Evolutionary conservation across 805 yeast genomes (phyloP).

Genomic region (Saccharomycopsis sp.): DNA sequence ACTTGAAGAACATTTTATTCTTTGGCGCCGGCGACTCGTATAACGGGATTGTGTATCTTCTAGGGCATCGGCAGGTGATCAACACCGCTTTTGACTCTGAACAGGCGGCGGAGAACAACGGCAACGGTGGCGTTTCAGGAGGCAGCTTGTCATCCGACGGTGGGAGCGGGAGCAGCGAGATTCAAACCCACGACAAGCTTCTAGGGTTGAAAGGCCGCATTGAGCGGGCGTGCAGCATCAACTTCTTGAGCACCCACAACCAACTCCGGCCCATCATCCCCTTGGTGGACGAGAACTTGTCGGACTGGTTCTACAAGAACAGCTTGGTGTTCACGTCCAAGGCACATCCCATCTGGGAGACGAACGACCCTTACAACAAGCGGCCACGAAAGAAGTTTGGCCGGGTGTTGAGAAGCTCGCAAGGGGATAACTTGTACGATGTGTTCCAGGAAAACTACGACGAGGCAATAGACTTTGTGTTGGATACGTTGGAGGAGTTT

Average conservation of each 20-base stretch:
- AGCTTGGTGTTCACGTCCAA: conserved; percentile 73
- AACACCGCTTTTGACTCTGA: conserved; percentile 15
- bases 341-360: conserved; percentile 76
- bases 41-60: conserved; percentile 75
- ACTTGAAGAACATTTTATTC: conserved; percentile 61
- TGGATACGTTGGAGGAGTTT: conserved; percentile 64
- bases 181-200: too few species aligned
- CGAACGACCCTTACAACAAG: conserved; percentile 39
- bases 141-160: neutral
- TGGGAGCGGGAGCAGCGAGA: too few species aligned
- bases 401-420: conserved; percentile 66
- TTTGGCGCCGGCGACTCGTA: conserved; percentile 88
- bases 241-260: conserved; percentile 17
- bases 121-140: neutral
- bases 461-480: conserved; percentile 76
- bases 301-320: conserved; percentile 86
- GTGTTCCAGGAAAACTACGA: conserved; percentile 74
- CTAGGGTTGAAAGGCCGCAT: conserved; percentile 17
- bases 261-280: conserved; percentile 68
- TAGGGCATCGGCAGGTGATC: conserved; percentile 56
- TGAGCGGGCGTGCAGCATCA: conserved; percentile 17
- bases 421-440: conserved; percentile 62
- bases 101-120: neutral
- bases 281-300: conserved; percentile 76
- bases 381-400: conserved; percentile 89